These are phyloP conservation scores for Linanthus parryae DNA, from an alignment of 148 eudicot species.

Conservation along the genomic window DNA sequence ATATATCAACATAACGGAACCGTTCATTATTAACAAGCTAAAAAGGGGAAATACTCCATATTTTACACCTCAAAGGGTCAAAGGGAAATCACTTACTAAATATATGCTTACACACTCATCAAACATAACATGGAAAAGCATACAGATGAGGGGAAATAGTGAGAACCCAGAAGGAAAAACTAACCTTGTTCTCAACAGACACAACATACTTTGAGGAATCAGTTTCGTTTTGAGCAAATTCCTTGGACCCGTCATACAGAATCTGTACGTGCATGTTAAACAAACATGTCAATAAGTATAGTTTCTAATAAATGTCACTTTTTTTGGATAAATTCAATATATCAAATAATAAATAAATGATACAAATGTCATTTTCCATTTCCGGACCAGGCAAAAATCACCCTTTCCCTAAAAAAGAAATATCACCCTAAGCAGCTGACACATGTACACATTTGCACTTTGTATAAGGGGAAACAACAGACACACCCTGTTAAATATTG, in stretches of 20 bases:
- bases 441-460: constrained; percentile 9
- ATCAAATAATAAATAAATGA: no score
- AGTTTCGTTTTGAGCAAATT: constrained; percentile 55
- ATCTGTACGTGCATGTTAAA: constrained; percentile 37
- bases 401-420: constrained; percentile 1
- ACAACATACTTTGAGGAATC: constrained; percentile 58
- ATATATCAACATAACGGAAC: no score
- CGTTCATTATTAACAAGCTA: no score
- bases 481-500: constrained; percentile 74
- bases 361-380: no score
- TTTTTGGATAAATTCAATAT: no score
- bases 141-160: background rate
- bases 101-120: background rate
- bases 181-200: constrained; percentile 69
- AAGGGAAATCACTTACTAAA: background rate
- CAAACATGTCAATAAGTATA: background rate
- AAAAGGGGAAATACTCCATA: background rate
- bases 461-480: constrained; percentile 38
- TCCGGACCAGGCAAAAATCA: no score
- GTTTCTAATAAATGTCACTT: background rate
- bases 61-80: background rate
- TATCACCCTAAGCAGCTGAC: constrained; percentile 2
- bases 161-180: background rate
- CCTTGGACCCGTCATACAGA: constrained; percentile 79
- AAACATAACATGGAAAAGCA: background rate